Evolutionary conservation across 495 filamentous ascomycete species (phyloP).

Genomic region (Aspergillus nanangensis): DNA sequence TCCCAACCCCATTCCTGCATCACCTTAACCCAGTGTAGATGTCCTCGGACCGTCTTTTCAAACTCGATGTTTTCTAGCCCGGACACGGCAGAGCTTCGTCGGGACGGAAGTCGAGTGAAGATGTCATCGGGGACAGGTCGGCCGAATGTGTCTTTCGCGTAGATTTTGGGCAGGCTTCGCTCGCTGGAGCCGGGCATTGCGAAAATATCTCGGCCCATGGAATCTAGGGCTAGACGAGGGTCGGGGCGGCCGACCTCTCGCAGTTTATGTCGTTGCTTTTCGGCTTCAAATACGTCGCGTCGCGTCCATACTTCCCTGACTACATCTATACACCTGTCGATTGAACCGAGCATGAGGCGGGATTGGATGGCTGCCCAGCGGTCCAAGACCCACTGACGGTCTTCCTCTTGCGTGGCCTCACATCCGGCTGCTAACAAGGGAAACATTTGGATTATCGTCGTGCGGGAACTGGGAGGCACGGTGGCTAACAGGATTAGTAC

Average conservation of each 20-base stretch:
- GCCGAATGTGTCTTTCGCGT: constrained; percentile 13
- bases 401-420: constrained; percentile 56
- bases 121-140: constrained; percentile 4
- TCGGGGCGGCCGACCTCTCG: constrained; percentile 7
- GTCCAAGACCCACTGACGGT: constrained; percentile 63
- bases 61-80: constrained; percentile 50
- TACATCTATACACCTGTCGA: constrained; percentile 75
- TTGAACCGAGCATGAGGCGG: constrained; percentile 66
- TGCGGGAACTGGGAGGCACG: constrained; percentile 57
- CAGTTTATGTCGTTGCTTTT: constrained; percentile 20
- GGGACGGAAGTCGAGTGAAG: constrained; percentile 6
- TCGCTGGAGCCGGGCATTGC: constrained; percentile 4
- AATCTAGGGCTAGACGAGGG: constrained; percentile 1
- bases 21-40: constrained; percentile 71
- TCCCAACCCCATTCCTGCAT: constrained; percentile 82
- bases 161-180: no score
- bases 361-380: constrained; percentile 61
- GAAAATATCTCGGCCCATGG: background rate
- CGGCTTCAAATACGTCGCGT: constrained; percentile 43
- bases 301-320: constrained; percentile 65
- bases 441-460: constrained; percentile 74
- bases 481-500: constrained; percentile 59
- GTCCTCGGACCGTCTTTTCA: constrained; percentile 63
- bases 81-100: constrained; percentile 28
- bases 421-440: constrained; percentile 70